These are phyloP conservation scores for Ceratocystis huliohia DNA, from an alignment of 2,329 filamentous ascomycete species.

Conservation along the genomic window DNA sequence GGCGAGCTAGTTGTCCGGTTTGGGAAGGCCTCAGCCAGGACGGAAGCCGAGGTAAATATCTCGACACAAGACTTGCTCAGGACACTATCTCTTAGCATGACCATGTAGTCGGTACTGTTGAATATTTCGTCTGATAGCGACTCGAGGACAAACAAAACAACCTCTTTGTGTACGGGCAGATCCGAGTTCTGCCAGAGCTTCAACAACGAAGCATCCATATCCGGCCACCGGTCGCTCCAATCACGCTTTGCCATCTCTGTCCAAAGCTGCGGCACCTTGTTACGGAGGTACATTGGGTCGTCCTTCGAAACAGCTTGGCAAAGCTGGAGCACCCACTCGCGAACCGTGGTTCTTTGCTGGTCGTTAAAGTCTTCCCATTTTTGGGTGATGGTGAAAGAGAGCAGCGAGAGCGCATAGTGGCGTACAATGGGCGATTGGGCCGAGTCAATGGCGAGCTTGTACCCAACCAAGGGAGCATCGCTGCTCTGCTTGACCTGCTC, in stretches of 20 bases:
- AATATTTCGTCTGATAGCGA: slow-evolving; percentile 91
- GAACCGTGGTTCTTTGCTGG: slow-evolving; percentile 55
- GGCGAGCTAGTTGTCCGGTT: slow-evolving; percentile 51
- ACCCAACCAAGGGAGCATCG: slow-evolving; percentile 75
- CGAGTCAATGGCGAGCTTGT: slow-evolving; percentile 63
- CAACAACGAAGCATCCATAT: slow-evolving; percentile 79
- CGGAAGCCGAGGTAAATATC: slow-evolving; percentile 69
- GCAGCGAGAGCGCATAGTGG: slow-evolving; percentile 83
- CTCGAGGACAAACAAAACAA: slow-evolving; percentile 80
- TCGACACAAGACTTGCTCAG: slow-evolving; percentile 86
- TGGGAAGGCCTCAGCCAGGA: slow-evolving; percentile 65
- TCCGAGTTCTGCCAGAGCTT: slow-evolving; percentile 65
- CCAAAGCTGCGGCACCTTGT: slow-evolving; percentile 92
- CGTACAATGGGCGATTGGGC: slow-evolving; percentile 69
- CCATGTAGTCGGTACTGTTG: slow-evolving; percentile 75
- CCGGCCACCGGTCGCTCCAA: slow-evolving; percentile 86
- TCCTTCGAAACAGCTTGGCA: slow-evolving; percentile 56
- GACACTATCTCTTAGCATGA: slow-evolving; percentile 67
- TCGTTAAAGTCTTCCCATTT: slow-evolving; percentile 62
- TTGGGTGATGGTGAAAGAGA: slow-evolving; percentile 82
- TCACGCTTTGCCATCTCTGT: slow-evolving; percentile 84
- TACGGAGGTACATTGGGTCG: slow-evolving; percentile 73
- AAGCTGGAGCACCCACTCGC: slow-evolving; percentile 66
- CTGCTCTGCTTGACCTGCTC: slow-evolving; percentile 69
- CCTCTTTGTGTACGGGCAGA: slow-evolving; percentile 57